Evolutionary conservation across 2,329 filamentous ascomycete genomes (phyloP).

Genomic region (Neofusicoccum sp.): DNA sequence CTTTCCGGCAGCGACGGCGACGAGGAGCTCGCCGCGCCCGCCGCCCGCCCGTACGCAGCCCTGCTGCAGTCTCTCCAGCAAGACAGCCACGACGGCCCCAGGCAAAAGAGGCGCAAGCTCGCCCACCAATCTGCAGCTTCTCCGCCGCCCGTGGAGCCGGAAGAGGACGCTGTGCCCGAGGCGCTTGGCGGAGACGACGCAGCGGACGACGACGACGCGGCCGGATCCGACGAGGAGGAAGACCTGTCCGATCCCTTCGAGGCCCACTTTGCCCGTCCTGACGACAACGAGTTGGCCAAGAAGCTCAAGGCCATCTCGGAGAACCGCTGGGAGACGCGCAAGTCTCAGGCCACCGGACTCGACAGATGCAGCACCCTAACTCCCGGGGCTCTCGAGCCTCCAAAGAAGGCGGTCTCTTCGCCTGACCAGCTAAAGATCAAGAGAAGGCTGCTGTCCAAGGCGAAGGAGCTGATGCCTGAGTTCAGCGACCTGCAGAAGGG

Average conservation of each 20-base stretch:
- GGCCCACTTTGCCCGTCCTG: conserved; percentile 71
- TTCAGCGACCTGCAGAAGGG: conserved; percentile 66
- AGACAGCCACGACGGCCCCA: conserved; percentile 46
- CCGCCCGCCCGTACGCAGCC: conserved; percentile 55
- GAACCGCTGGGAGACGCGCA: conserved; percentile 53
- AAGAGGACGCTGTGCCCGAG: conserved; percentile 30
- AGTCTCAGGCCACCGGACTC: conserved; percentile 31
- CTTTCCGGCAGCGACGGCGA: conserved; percentile 33
- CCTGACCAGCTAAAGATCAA: conserved; percentile 37
- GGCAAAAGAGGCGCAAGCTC: conserved; percentile 58
- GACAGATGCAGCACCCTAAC: conserved; percentile 35
- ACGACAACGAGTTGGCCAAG: conserved; percentile 61
- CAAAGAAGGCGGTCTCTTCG: conserved; percentile 30
- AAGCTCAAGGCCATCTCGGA: conserved; percentile 51
- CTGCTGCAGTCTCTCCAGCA: conserved; percentile 59
- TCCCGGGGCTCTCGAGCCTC: conserved; percentile 24
- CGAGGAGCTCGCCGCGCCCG: conserved; percentile 28
- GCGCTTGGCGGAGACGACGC: conserved; percentile 25
- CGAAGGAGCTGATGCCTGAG: conserved; percentile 38
- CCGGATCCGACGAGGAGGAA: conserved; percentile 46
- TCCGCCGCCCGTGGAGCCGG: conserved; percentile 17
- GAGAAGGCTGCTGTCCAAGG: conserved; percentile 34
- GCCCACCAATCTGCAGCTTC: conserved; percentile 29
- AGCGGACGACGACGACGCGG: conserved; percentile 29
- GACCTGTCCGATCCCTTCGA: conserved; percentile 72